Conservation (phyloP, 2,329 filamentous ascomycete genomes). For the Fragosphaeria purpurea region DNA sequence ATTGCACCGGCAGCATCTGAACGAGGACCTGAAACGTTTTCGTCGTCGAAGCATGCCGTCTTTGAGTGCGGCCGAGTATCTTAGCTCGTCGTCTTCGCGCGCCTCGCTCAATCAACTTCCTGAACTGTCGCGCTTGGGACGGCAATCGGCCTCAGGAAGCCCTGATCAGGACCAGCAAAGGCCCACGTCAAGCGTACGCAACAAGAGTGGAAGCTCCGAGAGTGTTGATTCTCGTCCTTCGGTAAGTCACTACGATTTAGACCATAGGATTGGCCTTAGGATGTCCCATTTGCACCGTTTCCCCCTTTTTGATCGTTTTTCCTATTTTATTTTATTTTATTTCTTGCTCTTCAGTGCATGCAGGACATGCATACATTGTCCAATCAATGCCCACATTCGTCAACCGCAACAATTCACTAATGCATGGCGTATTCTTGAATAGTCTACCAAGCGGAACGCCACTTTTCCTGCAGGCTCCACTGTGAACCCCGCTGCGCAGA, state of each 20-base stretch:
- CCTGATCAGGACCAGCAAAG: slow-evolving; percentile 30
- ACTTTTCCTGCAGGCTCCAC: slow-evolving; percentile 40
- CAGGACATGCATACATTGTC: slow-evolving; percentile 13
- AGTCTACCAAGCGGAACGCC: slow-evolving; percentile 51
- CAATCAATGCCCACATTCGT: slow-evolving; percentile 29
- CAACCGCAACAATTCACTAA: slow-evolving; percentile 31
- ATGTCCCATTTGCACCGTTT: slow-evolving; percentile 4
- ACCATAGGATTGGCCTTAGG: not conserved
- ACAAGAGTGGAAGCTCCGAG: slow-evolving; percentile 51
- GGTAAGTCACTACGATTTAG: slow-evolving; percentile 40
- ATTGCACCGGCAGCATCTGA: slow-evolving; percentile 42
- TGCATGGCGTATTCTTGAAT: slow-evolving; percentile 23
- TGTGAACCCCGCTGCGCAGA: slow-evolving; percentile 38
- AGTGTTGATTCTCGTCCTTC: slow-evolving; percentile 55
- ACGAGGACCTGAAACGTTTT: slow-evolving; percentile 65
- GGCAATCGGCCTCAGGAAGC: slow-evolving; percentile 21
- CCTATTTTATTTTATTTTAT: slow-evolving; percentile 10
- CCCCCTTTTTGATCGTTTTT: not conserved
- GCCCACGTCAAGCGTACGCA: slow-evolving; percentile 22
- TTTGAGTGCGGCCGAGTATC: slow-evolving; percentile 37
- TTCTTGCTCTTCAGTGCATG: not conserved
- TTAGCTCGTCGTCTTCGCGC: slow-evolving; percentile 27
- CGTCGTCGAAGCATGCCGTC: slow-evolving; percentile 75
- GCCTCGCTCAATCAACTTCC: slow-evolving; percentile 24
- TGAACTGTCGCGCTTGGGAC: slow-evolving; percentile 21